phyloP scores from a whole-genome alignment of 2,329 filamentous ascomycete genomes.

The Phaeosphaeriaceae sp. region DNA sequence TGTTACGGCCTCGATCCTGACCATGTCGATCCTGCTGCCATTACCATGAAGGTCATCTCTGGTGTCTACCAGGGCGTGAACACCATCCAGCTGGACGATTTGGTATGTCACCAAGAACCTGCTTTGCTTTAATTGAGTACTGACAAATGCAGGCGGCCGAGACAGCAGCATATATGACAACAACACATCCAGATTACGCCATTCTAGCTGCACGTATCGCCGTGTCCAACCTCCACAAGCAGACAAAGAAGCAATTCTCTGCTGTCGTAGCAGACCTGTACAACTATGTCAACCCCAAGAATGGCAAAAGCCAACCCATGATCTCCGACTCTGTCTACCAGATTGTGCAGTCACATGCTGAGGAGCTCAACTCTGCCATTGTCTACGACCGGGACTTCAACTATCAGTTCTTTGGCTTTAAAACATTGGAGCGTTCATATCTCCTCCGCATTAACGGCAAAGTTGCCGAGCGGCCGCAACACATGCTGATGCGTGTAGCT shows the following conservation, averaged over 20 bases:
- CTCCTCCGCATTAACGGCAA: slow-evolving; percentile 94
- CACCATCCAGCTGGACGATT: slow-evolving; percentile 92
- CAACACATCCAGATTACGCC: slow-evolving; percentile 98
- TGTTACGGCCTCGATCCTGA: slow-evolving; percentile 97
- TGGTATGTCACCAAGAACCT: slow-evolving; percentile 67
- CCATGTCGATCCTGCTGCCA: slow-evolving; percentile 96
- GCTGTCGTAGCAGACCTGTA: slow-evolving; percentile 91
- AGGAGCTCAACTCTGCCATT: slow-evolving; percentile 97
- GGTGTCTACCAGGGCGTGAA: slow-evolving; percentile 99
- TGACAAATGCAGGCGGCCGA: slow-evolving; percentile 77
- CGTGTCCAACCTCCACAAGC: slow-evolving; percentile 99
- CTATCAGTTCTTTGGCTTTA: slow-evolving; percentile 99
- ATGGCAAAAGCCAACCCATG: slow-evolving; percentile 84
- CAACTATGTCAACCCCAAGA: slow-evolving; percentile 96
- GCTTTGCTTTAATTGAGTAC: slow-evolving; percentile 19
- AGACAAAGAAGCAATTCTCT: slow-evolving; percentile 99
- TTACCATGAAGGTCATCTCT: slow-evolving; percentile 99
- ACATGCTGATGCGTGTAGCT: slow-evolving; percentile 99
- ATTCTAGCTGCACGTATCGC: slow-evolving; percentile 98
- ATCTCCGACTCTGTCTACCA: slow-evolving; percentile 91
- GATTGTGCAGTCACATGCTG: slow-evolving; percentile 92
- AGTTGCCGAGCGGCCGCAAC: slow-evolving; percentile 95
- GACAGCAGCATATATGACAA: slow-evolving; percentile 99
- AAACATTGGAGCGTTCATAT: slow-evolving; percentile 97
- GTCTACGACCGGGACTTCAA: slow-evolving; percentile 99